A percentile compares a stretch with the other conserved stretches of the same genome.
Conservation (phyloP, 1,284 basidiomycete species). For the Lentinus polychrous region DNA sequence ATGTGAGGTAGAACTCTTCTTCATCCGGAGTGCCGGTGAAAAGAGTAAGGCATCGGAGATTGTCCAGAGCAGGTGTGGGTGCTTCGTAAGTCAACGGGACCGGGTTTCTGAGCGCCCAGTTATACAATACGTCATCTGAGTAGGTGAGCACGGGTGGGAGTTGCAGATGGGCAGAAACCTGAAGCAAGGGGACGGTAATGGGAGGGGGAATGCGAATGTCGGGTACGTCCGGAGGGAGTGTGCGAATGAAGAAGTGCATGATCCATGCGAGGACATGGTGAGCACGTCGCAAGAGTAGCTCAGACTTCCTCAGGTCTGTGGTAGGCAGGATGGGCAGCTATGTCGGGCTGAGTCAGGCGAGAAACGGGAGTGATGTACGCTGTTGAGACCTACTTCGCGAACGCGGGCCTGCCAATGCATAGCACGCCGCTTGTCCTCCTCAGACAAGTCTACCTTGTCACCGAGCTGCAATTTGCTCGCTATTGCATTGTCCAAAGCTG, state of each 20-base stretch:
- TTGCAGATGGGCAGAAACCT: conserved; percentile 69
- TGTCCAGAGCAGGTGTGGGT: conserved; percentile 38
- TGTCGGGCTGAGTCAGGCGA: neutral
- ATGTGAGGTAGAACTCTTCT: conserved; percentile 84
- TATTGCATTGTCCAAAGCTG: conserved; percentile 44
- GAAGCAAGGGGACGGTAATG: conserved; percentile 76
- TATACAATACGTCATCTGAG: conserved; percentile 91
- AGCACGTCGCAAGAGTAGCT: conserved; percentile 70
- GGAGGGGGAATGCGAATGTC: conserved; percentile 62
- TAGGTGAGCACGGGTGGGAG: conserved; percentile 91
- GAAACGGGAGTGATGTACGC: conserved; percentile 4
- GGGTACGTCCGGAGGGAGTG: conserved; percentile 45
- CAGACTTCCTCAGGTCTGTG: conserved; percentile 44
- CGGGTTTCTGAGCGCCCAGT: conserved; percentile 56
- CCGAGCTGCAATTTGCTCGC: conserved; percentile 49
- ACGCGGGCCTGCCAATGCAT: conserved; percentile 60
- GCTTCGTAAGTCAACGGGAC: conserved; percentile 18
- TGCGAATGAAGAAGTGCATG: conserved; percentile 86
- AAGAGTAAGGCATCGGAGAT: conserved; percentile 56
- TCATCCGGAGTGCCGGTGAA: conserved; percentile 87
- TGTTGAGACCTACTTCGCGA: conserved; percentile 39
- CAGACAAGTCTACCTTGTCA: conserved; percentile 35
- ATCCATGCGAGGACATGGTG: conserved; percentile 84
- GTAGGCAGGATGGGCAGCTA: conserved; percentile 48
- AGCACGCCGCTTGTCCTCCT: conserved; percentile 38